These are phyloP conservation scores for Blastomyces silverae DNA, from an alignment of 2,329 filamentous ascomycete species.

Conservation along the genomic window DNA sequence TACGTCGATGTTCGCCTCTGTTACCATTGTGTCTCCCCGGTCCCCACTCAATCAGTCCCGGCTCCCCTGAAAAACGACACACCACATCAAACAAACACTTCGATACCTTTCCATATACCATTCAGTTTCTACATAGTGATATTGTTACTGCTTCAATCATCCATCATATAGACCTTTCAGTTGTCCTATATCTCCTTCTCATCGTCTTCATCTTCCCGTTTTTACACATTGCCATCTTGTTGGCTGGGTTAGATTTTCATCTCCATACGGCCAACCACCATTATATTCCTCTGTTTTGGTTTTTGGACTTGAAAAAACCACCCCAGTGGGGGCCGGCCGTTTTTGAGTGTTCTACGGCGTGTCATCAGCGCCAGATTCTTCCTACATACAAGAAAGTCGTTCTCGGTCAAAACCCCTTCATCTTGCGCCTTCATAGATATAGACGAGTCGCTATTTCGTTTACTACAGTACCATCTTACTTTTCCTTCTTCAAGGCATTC, in stretches of 20 bases:
- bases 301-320: neutral
- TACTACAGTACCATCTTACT: neutral
- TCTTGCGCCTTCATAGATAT: neutral
- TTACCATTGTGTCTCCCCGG: neutral
- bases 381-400: neutral
- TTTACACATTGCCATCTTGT: neutral
- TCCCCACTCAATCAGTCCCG: neutral
- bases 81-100: neutral
- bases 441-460: neutral
- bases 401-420: neutral
- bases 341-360: neutral
- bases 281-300: neutral
- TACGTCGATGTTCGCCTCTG: neutral
- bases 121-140: neutral
- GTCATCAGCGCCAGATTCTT: neutral
- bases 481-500: neutral
- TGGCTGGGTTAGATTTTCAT: too few species aligned
- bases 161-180: neutral
- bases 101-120: slow-evolving; percentile 2
- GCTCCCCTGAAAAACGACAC: neutral
- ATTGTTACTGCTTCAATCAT: neutral
- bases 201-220: neutral
- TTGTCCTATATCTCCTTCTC: neutral
- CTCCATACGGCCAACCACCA: neutral
- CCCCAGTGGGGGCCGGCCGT: neutral